phyloP scores from a whole-genome alignment of 257 asterid genomes.

The Solanum arcanum region DNA sequence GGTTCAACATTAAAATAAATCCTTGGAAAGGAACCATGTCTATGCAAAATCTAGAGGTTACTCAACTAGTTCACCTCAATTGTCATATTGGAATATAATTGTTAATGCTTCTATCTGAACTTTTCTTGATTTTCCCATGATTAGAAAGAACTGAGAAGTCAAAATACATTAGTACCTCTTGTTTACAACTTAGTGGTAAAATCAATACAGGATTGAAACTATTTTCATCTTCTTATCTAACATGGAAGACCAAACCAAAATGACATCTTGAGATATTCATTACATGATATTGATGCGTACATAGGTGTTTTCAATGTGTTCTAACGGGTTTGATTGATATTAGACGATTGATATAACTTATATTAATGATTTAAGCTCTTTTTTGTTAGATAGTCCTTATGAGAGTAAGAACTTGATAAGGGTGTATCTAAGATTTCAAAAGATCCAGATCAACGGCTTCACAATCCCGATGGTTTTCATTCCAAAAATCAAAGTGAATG shows the following conservation, averaged over 20 bases:
- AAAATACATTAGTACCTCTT: conserved; percentile 7
- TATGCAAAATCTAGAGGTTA: not conserved
- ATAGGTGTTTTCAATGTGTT: conserved; percentile 19
- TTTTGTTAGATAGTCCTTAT: not conserved
- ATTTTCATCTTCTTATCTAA: not conserved
- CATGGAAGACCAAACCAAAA: no score
- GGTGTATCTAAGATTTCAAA: conserved; percentile 5
- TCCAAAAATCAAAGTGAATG: not conserved
- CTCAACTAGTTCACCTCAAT: no score
- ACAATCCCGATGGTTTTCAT: not conserved
- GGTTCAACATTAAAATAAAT: no score
- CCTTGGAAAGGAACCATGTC: not conserved
- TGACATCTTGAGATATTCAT: not conserved
- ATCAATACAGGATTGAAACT: not conserved
- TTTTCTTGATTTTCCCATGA: conserved; percentile 10
- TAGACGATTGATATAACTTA: no score
- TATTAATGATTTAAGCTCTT: no score
- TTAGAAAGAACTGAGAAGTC: conserved; percentile 10
- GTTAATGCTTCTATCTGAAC: not conserved
- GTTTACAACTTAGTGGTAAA: conserved; percentile 1
- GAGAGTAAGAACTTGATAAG: conserved; percentile 5
- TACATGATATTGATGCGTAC: conserved; percentile 18
- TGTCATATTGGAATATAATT: no score
- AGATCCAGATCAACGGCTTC: conserved; percentile 12
- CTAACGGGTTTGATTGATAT: conserved; percentile 20